phyloP scores from a whole-genome alignment of 2,329 filamentous ascomycete genomes.

The Simplicillium sp. region DNA sequence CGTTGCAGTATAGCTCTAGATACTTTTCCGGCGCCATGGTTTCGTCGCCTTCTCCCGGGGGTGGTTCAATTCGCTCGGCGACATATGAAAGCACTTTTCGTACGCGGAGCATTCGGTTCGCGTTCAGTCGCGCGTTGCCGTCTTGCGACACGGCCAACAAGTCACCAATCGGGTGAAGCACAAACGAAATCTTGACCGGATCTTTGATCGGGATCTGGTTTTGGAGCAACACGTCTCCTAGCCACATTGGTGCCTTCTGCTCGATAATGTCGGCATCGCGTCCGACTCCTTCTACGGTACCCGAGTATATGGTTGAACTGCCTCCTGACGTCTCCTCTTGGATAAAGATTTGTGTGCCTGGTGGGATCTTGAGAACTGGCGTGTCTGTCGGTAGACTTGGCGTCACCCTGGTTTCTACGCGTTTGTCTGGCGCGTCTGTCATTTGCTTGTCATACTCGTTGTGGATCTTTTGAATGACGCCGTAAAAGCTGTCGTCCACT shows the following conservation, averaged over 20 bases:
- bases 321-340: conserved; percentile 59
- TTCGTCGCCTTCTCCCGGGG: conserved; percentile 47
- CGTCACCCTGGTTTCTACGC: conserved; percentile 53
- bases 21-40: conserved; percentile 79
- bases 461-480: conserved; percentile 62
- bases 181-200: conserved; percentile 91
- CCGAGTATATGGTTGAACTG: conserved; percentile 80
- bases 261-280: conserved; percentile 76
- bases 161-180: conserved; percentile 69
- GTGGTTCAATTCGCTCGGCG: conserved; percentile 78
- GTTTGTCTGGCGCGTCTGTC: conserved; percentile 40
- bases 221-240: conserved; percentile 77
- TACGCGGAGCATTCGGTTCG: conserved; percentile 90
- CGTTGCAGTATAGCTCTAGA: conserved; percentile 85
- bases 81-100: conserved; percentile 92
- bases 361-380: conserved; percentile 63
- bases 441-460: conserved; percentile 64
- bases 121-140: conserved; percentile 84
- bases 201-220: conserved; percentile 81
- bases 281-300: conserved; percentile 71
- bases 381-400: conserved; percentile 66
- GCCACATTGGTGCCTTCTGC: conserved; percentile 80
- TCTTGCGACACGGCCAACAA: conserved; percentile 70
- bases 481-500: conserved; percentile 66
- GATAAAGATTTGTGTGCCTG: conserved; percentile 57